Evolutionary conservation across 2,329 filamentous ascomycete species (phyloP).

Genomic region (Ophiocordyceps australis): DNA sequence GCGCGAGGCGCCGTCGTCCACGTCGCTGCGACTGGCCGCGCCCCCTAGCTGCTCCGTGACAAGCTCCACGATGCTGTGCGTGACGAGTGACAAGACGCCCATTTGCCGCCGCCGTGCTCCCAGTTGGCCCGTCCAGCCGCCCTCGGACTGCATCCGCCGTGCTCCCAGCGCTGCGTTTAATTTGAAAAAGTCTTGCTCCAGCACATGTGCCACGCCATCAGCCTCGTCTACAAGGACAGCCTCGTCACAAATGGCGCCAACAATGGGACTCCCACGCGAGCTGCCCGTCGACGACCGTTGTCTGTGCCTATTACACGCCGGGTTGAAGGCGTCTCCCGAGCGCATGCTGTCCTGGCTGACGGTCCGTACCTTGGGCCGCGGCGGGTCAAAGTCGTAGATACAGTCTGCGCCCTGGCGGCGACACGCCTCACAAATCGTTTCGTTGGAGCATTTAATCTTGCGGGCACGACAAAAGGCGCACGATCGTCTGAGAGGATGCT

Average conservation of each 20-base stretch:
- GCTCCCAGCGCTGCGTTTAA: too few relatives aligned
- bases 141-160: too few relatives aligned
- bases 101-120: constrained; percentile 5
- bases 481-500: constrained; percentile 14
- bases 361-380: constrained; percentile 10
- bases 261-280: constrained; percentile 8
- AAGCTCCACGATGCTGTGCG: constrained; percentile 10
- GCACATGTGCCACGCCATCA: constrained; percentile 10
- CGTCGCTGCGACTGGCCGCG: constrained; percentile 14
- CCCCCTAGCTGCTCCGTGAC: too few relatives aligned
- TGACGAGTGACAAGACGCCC: constrained; percentile 4
- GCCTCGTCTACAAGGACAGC: constrained; percentile 3
- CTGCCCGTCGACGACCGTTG: constrained; percentile 9
- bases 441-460: constrained; percentile 19
- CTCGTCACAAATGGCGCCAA: constrained; percentile 7
- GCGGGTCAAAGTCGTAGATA: constrained; percentile 18
- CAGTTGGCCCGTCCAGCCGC: constrained; percentile 7
- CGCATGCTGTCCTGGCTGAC: constrained; percentile 8
- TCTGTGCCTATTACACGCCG: too few relatives aligned
- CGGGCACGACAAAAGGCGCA: constrained; percentile 18
- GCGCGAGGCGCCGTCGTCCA: constrained; percentile 10
- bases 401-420: constrained; percentile 16
- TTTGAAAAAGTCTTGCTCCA: constrained; percentile 12
- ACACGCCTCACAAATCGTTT: constrained; percentile 17
- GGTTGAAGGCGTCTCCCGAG: constrained; percentile 4